Evolutionary conservation across 768 basidiomycete genomes (phyloP), one percentile per base, ranked within the genome.

Genomic region (Leccinum boreale): DNA sequence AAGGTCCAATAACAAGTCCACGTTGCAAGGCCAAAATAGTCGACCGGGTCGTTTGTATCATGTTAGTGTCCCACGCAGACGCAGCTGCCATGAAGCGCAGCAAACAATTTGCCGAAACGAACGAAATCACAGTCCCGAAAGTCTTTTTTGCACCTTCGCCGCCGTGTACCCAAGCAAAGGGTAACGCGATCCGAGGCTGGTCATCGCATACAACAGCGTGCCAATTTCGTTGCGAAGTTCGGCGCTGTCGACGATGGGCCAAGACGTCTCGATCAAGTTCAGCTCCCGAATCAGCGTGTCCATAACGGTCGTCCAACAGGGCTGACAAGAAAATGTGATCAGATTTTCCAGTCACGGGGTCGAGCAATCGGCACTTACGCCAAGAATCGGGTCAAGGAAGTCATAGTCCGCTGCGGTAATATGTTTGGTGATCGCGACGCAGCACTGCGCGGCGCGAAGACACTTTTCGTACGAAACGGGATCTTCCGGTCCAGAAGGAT

Each of bases 341-440:
- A 62, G 46, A 56, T 12, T 29, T n/a, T n/a, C 12, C 42, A 44
- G 53, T 47, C 31, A 60, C 36, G 46, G 45, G 59, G 53, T 12
- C 47, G 39, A 39, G 14, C 4, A 50, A 12, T 3, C 19, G 36
- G 50, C 8, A 73, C 87, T 62, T 75, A 90, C 89, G 52, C 85
- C 87, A 60, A 90, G 78, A 61, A 90, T 82, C 24, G 89, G 89
- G 73, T 92, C 89, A n/a, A 90, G 78, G 70, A 83, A 86, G 39
- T 81, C 79, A 60, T 82, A 86, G 64, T 90, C 88, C 62, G 79
- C 70, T 24, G 89, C 86, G 24, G 78, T 70, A 55, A 90, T 76
- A 59, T 83, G 81, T 64, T 85, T 85, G 66, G 85, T 79, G 65
- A 90, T 72, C 42, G 80, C 74, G 52, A 83, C 79, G 60, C 82